Evolutionary conservation across 139 green algal genomes (phyloP), one percentile per base, ranked within the genome.

Genomic region (Zygnema circumcarinatum): DNA sequence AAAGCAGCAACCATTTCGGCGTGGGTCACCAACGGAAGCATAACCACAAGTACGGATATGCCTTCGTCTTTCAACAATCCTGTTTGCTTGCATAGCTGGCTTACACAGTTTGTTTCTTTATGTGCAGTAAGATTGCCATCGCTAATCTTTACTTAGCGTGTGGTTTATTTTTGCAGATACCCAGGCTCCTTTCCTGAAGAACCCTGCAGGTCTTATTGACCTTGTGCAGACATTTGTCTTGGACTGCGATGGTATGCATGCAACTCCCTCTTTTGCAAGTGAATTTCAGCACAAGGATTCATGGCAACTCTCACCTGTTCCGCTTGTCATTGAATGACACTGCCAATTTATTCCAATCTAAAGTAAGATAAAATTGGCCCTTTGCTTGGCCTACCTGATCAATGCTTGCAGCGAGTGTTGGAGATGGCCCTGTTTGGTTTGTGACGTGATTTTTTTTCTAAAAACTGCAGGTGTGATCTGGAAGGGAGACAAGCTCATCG

Each of bases 201-300:
- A 91, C 31, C 47, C 87, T 35, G 22, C 22, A 39, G 31, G 2
- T 35, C 91, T 99, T 0, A 87, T 99, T 21, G 92, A 97, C 53
- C 96, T 94, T 56, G 95, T 97, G 35, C 90, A 99, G 81, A 97
- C 93, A 90, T 99, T 99, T 92, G 98, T 99, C 81, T 99, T 99
- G 83, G 97, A 99, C 92, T 99, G 97, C 91, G 97, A 99, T 90
- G 97, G 96, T 98, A 2, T 75, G n/a, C 38, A 52, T 41, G 1
- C 76, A 1, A 21, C 38, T 86, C 32, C 72, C 76, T 35, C 83
- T 92, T 35, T 33, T 36, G 83, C 79, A 67, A 56, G 2, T 78
- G 69, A 7, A 25, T 78, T 39, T 72, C 29, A 29, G 56, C 56
- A 29, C 25, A 25, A 25, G 56, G 25, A 72, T 31, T 31, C 25